These are phyloP conservation scores for Diddensiella caesifluorescens DNA, from an alignment of 805 yeast genomes.

Conservation along the genomic window DNA sequence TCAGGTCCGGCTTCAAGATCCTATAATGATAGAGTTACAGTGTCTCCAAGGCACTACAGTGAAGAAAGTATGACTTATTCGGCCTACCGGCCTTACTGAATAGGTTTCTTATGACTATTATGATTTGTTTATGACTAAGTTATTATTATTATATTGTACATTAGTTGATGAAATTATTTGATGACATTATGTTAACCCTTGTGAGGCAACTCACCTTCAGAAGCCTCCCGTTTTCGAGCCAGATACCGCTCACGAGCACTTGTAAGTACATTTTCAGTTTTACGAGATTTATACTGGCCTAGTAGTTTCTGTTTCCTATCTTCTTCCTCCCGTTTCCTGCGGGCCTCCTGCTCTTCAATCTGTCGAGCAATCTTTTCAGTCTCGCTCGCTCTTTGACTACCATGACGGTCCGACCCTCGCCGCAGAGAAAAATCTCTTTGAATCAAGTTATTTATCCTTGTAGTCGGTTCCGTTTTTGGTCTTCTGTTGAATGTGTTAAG, in stretches of 20 bases:
- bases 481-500: conserved; percentile 19
- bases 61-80: too few relatives aligned
- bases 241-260: conserved; percentile 27
- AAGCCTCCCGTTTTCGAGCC: conserved; percentile 21
- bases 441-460: background rate
- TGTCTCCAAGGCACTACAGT: too few relatives aligned
- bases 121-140: conserved; percentile 7
- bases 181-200: too few relatives aligned
- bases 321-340: conserved; percentile 10
- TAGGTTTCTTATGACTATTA: too few relatives aligned
- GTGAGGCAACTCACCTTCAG: conserved; percentile 6
- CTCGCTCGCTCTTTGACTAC: conserved; percentile 5
- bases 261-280: conserved; percentile 17
- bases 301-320: conserved; percentile 9
- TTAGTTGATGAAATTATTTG: background rate
- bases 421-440: background rate
- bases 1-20: too few relatives aligned
- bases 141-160: background rate
- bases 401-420: background rate
- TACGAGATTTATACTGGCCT: conserved; percentile 13
- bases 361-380: conserved; percentile 10
- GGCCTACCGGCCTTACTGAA: too few relatives aligned
- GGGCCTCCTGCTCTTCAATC: conserved; percentile 9
- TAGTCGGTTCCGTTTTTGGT: background rate
- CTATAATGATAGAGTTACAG: too few relatives aligned